phyloP scores from a whole-genome alignment of 306 rosid genomes.

The Lathyrus sativus region DNA sequence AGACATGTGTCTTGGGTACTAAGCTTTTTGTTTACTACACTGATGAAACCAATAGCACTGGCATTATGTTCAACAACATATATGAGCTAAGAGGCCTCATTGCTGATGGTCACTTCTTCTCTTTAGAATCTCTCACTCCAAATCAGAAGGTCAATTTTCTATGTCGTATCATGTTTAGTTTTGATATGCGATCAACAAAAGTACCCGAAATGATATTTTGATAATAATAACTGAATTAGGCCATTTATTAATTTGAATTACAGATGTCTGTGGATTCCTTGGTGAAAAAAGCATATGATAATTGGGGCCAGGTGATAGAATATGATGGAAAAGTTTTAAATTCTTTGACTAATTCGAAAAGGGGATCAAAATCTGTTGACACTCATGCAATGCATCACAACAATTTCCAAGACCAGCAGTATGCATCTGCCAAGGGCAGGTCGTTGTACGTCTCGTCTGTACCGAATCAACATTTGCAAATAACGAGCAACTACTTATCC shows the following conservation, averaged over 20 bases:
- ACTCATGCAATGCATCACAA: constrained; percentile 35
- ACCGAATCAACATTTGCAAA: constrained; percentile 44
- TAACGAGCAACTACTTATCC: constrained; percentile 40
- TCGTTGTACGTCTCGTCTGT: constrained; percentile 51
- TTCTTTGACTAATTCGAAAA: constrained; percentile 43
- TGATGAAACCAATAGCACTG: constrained; percentile 51
- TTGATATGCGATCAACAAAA: neutral
- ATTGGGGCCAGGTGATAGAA: constrained; percentile 80
- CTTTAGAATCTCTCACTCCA: constrained; percentile 72
- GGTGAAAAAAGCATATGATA: constrained; percentile 81
- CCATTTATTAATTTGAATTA: constrained; percentile 35
- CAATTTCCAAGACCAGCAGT: constrained; percentile 42
- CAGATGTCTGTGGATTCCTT: constrained; percentile 82
- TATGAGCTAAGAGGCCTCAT: constrained; percentile 83
- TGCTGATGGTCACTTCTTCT: constrained; percentile 64
- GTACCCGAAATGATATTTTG: too few species aligned
- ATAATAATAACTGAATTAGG: neutral
- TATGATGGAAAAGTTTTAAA: constrained; percentile 67
- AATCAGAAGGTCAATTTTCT: constrained; percentile 65
- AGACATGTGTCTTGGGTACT: constrained; percentile 80
- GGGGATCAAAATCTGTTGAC: constrained; percentile 42
- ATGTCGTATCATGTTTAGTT: neutral
- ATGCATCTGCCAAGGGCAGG: constrained; percentile 46
- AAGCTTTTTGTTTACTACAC: constrained; percentile 78
- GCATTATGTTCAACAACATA: constrained; percentile 79